Percentiles rank a stretch among this genome's conserved stretches.
These are phyloP conservation scores for Coniochaeta sp. DNA, from an alignment of 2,329 filamentous ascomycete genomes.

Conservation along the genomic window DNA sequence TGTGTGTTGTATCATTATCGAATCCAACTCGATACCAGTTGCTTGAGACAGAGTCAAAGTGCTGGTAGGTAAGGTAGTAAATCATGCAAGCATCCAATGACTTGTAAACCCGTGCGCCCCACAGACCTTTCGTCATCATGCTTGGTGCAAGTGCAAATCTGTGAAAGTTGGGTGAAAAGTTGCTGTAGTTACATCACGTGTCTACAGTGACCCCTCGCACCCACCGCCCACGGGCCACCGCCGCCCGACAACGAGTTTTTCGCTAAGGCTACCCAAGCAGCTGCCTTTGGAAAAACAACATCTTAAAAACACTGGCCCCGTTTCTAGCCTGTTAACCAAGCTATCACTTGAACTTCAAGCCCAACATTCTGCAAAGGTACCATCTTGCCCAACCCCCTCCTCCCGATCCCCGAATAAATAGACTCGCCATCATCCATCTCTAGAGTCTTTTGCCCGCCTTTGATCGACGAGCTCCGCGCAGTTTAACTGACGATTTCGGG, in stretches of 20 bases:
- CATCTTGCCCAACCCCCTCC: background rate
- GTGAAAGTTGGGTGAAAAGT: no score
- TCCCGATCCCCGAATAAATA: background rate
- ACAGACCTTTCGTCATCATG: background rate
- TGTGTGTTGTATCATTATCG: no score
- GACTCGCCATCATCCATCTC: background rate
- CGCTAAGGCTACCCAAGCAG: slow-evolving; percentile 16
- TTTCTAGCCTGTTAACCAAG: background rate
- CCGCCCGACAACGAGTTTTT: slow-evolving; percentile 17
- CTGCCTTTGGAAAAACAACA: slow-evolving; percentile 18
- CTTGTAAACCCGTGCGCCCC: background rate
- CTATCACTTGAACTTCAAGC: background rate
- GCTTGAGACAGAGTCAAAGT: no score
- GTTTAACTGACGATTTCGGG: slow-evolving; percentile 3
- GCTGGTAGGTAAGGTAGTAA: background rate
- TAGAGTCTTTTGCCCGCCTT: background rate
- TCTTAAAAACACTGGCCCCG: slow-evolving; percentile 4
- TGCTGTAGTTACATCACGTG: background rate
- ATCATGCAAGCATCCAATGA: no score
- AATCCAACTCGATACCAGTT: no score
- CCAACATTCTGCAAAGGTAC: slow-evolving; percentile 3
- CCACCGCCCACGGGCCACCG: background rate
- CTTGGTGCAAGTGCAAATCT: background rate
- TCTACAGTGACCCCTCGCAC: background rate
- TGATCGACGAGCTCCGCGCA: background rate